Conservation (phyloP, 768 basidiomycete species). For the Mycena venus region DNA sequence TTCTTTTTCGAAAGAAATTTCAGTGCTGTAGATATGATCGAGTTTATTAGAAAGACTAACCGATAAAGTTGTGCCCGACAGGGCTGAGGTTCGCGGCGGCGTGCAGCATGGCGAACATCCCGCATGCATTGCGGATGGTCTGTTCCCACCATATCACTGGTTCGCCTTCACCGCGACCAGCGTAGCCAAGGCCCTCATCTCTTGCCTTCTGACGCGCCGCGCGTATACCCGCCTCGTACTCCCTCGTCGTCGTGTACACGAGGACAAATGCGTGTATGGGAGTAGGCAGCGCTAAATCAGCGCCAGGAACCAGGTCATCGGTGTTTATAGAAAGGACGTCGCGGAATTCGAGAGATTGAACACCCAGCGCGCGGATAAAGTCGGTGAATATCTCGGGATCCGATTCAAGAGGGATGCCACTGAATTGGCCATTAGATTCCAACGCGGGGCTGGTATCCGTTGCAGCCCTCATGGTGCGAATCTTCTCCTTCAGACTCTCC, state of each 20-base stretch:
- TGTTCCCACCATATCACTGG: constrained; percentile 34
- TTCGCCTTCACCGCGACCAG: constrained; percentile 23
- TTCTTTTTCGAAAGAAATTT: constrained; percentile 4
- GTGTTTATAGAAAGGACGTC: constrained; percentile 28
- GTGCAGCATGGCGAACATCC: constrained; percentile 33
- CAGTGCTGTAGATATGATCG: neutral
- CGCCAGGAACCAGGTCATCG: constrained; percentile 15
- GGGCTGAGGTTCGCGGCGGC: constrained; percentile 29
- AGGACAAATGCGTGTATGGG: constrained; percentile 30
- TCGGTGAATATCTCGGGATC: constrained; percentile 37
- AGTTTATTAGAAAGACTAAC: neutral
- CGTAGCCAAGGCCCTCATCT: constrained; percentile 27
- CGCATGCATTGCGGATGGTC: constrained; percentile 33
- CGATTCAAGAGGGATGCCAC: constrained; percentile 34
- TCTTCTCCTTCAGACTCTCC: too few relatives aligned
- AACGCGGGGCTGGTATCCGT: too few relatives aligned
- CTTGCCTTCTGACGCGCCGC: constrained; percentile 23
- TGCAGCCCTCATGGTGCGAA: too few relatives aligned
- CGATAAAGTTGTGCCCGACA: constrained; percentile 14
- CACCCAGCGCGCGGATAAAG: constrained; percentile 27
- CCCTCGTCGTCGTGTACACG: constrained; percentile 20
- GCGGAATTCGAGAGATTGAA: constrained; percentile 29
- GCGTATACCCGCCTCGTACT: constrained; percentile 25
- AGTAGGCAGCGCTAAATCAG: constrained; percentile 4
- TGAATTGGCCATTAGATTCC: neutral